Evolutionary conservation across 2,329 filamentous ascomycete genomes (phyloP), one percentile per base, ranked within the genome.

Genomic region (Penicillium sp.): DNA sequence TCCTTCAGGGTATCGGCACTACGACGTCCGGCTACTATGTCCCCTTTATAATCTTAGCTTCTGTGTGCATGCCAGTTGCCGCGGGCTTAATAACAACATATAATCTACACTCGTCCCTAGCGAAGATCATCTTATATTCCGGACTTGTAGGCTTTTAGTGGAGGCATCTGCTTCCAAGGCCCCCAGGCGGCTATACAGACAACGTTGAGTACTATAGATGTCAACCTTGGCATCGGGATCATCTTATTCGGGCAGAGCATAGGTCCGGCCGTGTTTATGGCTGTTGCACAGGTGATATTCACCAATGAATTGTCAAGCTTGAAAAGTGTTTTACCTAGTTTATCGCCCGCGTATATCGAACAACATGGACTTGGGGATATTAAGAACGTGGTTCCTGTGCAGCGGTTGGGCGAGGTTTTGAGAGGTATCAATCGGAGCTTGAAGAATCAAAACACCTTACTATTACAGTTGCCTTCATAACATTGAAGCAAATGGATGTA

Each of bases 261-360:
- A 48, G 75, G 74, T 1, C 74, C 72, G 3, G 74, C 74, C 0
- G 62, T 84, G 0, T 83, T 83, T 58, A 75, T 85, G 45, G 77
- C 77, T 2, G 78, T 82, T 49, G 81, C 74, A 2, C 79, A 84
- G 61, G 79, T 77, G 48, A 73, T 83, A 24, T 82, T 85, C 57
- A 76, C 74, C 43, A 82, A 81, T 61, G 68, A 72, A 8, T 74
- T 86, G 24, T 24, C 56, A 3, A 60, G 16, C 22, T 56, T 67
- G n/a, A 11, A 44, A 39, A 31, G 45, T 11, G 6, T 64, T 11
- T 20, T 62, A 14, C 57, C 64, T 1, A 61, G 58, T 1, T 20
- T 65, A 20, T 56, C 50, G 11, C 49, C 60, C 22, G 51, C 34
- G 3, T 57, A 55, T 53, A 58, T 68, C 14, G 57, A 50, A 47